These are phyloP conservation scores for Ramicandelaber brevisporus DNA, from an alignment of 192 early-diverging fungal species.

Conservation along the genomic window DNA sequence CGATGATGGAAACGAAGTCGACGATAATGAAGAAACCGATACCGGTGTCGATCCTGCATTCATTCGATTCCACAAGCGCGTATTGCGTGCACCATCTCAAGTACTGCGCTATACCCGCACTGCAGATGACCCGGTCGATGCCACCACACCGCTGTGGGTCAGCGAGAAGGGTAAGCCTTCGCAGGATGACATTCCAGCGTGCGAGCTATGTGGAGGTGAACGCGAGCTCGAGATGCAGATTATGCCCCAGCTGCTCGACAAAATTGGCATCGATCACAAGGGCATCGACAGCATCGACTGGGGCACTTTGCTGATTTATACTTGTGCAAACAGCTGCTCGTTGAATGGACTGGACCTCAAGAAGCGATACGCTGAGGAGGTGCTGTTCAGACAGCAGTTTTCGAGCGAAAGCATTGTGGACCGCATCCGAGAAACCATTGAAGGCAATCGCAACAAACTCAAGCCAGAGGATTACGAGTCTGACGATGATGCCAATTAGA, in stretches of 20 bases:
- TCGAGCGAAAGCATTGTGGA: too few species aligned
- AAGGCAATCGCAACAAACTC: too few species aligned
- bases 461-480: too few species aligned
- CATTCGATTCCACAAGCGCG: constrained; percentile 65
- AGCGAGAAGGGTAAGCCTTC: constrained; percentile 36
- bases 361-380: too few species aligned
- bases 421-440: too few species aligned
- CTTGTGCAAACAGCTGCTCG: constrained; percentile 71
- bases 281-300: constrained; percentile 58
- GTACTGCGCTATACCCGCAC: constrained; percentile 40
- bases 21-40: constrained; percentile 42
- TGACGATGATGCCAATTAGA: too few species aligned
- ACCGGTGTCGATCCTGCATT: constrained; percentile 77
- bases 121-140: constrained; percentile 7
- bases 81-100: constrained; percentile 54
- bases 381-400: too few species aligned
- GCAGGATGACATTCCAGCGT: constrained; percentile 25
- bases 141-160: constrained; percentile 50
- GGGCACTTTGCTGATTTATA: constrained; percentile 68
- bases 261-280: constrained; percentile 43
- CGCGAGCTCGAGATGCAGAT: constrained; percentile 88
- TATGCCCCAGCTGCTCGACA: constrained; percentile 68
- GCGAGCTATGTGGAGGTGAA: constrained; percentile 38
- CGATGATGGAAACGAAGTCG: too few species aligned
- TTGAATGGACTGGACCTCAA: too few species aligned